Percentiles rank a stretch among this genome's conserved stretches.
Evolutionary conservation across 2,329 filamentous ascomycete species (phyloP).

Genomic region (Cercospora sp.): DNA sequence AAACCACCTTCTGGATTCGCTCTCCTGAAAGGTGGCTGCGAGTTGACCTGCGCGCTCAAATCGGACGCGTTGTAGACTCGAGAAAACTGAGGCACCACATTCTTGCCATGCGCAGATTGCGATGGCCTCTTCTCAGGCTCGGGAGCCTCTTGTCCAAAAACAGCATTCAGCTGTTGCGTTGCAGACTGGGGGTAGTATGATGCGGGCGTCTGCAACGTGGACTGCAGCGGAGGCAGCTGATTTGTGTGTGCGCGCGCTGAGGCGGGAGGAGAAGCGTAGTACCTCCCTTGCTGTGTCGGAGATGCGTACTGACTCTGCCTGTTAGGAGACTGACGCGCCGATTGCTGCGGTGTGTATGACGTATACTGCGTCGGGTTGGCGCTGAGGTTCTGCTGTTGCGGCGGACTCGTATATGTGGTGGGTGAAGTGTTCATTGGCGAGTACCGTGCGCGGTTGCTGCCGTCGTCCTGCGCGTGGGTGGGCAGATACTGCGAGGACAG

Average conservation of each 20-base stretch:
- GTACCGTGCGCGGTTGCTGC: conserved; percentile 84
- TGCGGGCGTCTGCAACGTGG: conserved; percentile 56
- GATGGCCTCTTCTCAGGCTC: conserved; percentile 52
- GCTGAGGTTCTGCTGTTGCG: conserved; percentile 40
- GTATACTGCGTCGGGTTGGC: conserved; percentile 31
- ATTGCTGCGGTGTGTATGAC: conserved; percentile 46
- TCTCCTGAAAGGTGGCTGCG: conserved; percentile 85
- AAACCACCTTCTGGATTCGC: conserved; percentile 97
- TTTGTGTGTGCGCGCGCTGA: conserved; percentile 54
- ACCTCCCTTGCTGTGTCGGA: conserved; percentile 52
- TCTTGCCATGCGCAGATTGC: conserved; percentile 39
- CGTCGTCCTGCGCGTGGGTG: conserved; percentile 50
- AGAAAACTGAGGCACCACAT: conserved; percentile 79
- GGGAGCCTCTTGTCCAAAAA: conserved; percentile 54
- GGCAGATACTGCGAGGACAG: conserved; percentile 68
- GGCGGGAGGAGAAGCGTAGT: conserved; percentile 57
- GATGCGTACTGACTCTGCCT: conserved; percentile 62
- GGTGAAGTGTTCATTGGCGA: conserved; percentile 95
- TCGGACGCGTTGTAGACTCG: conserved; percentile 73
- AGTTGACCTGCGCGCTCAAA: conserved; percentile 77
- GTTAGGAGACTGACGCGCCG: conserved; percentile 76
- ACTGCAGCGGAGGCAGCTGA: conserved; percentile 73
- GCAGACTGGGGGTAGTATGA: conserved; percentile 68
- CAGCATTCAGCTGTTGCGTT: conserved; percentile 68
- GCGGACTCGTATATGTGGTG: conserved; percentile 63